Base-by-base conservation (phyloP, 225 moss, liverwort and hornwort species). In the Asterella californica region DNA sequence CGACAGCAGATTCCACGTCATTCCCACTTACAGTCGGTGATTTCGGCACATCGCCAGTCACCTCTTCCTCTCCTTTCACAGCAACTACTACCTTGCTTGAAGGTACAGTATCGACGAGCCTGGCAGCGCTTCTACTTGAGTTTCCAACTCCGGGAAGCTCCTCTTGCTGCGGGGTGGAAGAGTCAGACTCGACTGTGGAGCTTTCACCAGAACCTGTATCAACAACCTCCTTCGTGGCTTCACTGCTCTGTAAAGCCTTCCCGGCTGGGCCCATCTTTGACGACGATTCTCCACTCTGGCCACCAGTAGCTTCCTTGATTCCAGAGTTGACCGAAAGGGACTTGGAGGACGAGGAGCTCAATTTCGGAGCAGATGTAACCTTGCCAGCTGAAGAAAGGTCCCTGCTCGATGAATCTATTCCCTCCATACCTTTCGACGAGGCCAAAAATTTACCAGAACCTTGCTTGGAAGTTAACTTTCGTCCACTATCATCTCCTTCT, bases 391-490 rank as follows among this genome's bases (percentile, higher is more conserved):
- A 47, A 42, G 64, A 69, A 27, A 75, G 33, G 25, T 83, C 83
- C 46, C 21, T 32, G 47, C 12, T 49, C 6, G 48, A 46, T 47
- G 24, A 14, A 50, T 87, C 83, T 67, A 73, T 82, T 29, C 59
- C 79, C 75, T 83, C 83, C 30, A 79, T 65, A 64, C 64, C 69
- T 52, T 79, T 82, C 15, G 76, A 62, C 6, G 83, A 59, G 62
- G 79, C 65, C 57, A 80, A 38, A 15, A 27, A 24, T 48, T 79
- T 86, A 47, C 75, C 81, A 15, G 86, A 72, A 66, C 29, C 30
- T 66, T 82, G 80, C 68, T 81, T 86, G 14, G 76, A 70, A 15
- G 37, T n/a, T 18, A 62, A 49, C 64, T 81, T 86, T 37, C 75
- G 66, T 32, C 67, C 53, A 10, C 38, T 66, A 57, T 83, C 76